phyloP scores from a whole-genome alignment of 306 rosid genomes.

The Sechiopsis laciniata region DNA sequence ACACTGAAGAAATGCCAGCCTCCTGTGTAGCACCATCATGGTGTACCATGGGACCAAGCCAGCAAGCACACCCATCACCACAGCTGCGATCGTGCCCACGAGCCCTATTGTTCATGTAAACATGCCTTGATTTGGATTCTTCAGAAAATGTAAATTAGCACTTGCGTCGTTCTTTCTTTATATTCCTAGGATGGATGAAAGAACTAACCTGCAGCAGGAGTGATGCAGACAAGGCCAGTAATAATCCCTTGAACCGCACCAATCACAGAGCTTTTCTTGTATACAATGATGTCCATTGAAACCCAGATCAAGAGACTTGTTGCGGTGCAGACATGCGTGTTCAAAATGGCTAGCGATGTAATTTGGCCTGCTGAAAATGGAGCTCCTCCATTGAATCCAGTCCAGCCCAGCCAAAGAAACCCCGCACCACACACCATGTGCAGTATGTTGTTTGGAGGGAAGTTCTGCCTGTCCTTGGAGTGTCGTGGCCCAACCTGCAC shows the following conservation, averaged over 20 bases:
- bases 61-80: conserved; percentile 36
- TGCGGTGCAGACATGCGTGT: conserved; percentile 66
- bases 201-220: conserved; percentile 67
- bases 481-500: conserved; percentile 66
- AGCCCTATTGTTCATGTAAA: conserved; percentile 29
- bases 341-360: conserved; percentile 51
- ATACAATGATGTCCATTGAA: conserved; percentile 51
- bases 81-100: conserved; percentile 42
- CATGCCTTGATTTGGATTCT: not conserved
- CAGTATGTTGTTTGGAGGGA: conserved; percentile 71
- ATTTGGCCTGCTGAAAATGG: conserved; percentile 43
- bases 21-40: conserved; percentile 63
- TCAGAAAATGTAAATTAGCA: not conserved
- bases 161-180: not conserved
- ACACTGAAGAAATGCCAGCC: conserved; percentile 38
- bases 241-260: conserved; percentile 83
- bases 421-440: conserved; percentile 75
- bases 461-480: conserved; percentile 50
- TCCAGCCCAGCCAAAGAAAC: conserved; percentile 75
- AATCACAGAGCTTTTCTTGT: conserved; percentile 54
- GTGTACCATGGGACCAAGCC: conserved; percentile 57
- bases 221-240: conserved; percentile 75
- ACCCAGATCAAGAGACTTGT: conserved; percentile 72
- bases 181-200: not conserved
- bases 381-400: conserved; percentile 79